These are phyloP conservation scores for Termitomyces sp. DNA, from an alignment of 768 basidiomycete genomes.

Conservation along the genomic window DNA sequence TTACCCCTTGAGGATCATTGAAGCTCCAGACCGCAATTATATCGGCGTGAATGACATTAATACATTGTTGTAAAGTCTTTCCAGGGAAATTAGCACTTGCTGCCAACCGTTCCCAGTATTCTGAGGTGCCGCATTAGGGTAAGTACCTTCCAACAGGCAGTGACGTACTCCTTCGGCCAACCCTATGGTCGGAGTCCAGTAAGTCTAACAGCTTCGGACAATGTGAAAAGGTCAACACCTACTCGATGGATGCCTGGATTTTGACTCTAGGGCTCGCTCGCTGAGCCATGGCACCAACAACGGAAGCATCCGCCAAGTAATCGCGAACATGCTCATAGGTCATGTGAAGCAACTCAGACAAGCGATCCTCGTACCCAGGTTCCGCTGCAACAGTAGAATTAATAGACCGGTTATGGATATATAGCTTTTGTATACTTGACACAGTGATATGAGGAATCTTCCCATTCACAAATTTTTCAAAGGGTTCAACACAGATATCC, in stretches of 20 bases:
- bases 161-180: slow-evolving; percentile 14
- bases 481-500: slow-evolving; percentile 1
- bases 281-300: slow-evolving; percentile 20
- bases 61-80: slow-evolving; percentile 13
- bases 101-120: slow-evolving; percentile 20
- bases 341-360: slow-evolving; percentile 6
- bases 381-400: not conserved
- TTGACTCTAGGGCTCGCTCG: slow-evolving; percentile 16
- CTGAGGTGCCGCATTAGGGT: slow-evolving; percentile 7
- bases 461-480: slow-evolving; percentile 2
- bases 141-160: not conserved
- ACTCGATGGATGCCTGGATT: slow-evolving; percentile 20
- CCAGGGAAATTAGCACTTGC: slow-evolving; percentile 16
- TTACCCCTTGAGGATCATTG: slow-evolving; percentile 16
- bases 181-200: not conserved
- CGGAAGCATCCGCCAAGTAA: slow-evolving; percentile 10
- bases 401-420: not conserved
- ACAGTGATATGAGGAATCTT: slow-evolving; percentile 9
- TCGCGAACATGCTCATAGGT: slow-evolving; percentile 13
- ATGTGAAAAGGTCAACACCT: not conserved
- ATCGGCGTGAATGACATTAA: slow-evolving; percentile 18
- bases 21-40: slow-evolving; percentile 20
- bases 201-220: not conserved
- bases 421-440: slow-evolving; percentile 1
- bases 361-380: slow-evolving; percentile 3